Evolutionary conservation across 352 stramenopile species (phyloP), one percentile per base, ranked within the genome.

Genomic region (Globisporangium perplexum): DNA sequence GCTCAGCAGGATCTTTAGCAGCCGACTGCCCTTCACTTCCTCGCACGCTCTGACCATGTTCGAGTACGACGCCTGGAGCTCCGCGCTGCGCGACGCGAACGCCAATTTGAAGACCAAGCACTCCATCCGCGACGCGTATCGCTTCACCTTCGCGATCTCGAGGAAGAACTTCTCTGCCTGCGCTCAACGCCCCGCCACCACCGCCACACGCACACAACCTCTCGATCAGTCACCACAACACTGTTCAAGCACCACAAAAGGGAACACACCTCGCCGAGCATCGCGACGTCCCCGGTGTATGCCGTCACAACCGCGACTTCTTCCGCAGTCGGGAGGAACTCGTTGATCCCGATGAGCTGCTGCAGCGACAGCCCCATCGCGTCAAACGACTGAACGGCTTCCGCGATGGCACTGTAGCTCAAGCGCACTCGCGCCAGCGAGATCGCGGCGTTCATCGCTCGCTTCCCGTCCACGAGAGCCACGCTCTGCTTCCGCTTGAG

Each of bases 381-480:
- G 43, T 94, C 66, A 52, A 96, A 90, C 11, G 72, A 75, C 23
- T 60, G 50, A 30, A 96, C 77, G 5, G 77, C 82, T 18, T 85
- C 62, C 58, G 86, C 71, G 36, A 98, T 89, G 45, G 93, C 86
- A 0, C 72, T 66, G 68, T 98, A 97, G 22, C 88, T 89, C 41
- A 98, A 71, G 66, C 98, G 98, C 30, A 99, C 77, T 52, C 96
- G 69, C 7, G 93, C 90, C 4, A 99, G 71, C 30, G 96, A 97
- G 56, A 99, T 99, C 1, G 90, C 96, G 31, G 91, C 94, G 68
- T 99, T 99, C 93, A 98, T 99, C 12, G 90, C 96, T 33, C 94
- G 86, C 63, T 98, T 99, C 12, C 81, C 86, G 68, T 98, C 93
- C 61, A 98, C 94, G 53, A 99, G 57, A 68, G 78, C 74, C 52